phyloP scores from a whole-genome alignment of 106 monocot genomes.

The Agapanthus africanus region DNA sequence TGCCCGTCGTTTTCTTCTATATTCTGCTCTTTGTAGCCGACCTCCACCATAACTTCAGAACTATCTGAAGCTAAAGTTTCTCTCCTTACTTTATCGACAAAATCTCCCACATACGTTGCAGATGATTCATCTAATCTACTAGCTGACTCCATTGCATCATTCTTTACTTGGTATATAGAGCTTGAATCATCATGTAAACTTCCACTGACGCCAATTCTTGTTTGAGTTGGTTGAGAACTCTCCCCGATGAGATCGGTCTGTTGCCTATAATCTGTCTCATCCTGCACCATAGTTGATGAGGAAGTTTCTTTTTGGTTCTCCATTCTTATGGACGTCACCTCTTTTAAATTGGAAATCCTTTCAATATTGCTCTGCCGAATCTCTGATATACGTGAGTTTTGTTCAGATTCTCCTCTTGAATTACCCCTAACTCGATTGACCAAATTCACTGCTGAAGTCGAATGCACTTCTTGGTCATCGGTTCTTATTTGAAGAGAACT shows the following conservation, averaged over 20 bases:
- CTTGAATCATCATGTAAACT: not conserved
- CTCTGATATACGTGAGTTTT: not conserved
- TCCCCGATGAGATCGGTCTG: not conserved
- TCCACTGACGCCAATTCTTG: too few relatives aligned
- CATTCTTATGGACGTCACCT: constrained; percentile 6
- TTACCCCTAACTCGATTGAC: too few relatives aligned
- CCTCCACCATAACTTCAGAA: not conserved
- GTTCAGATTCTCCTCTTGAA: too few relatives aligned
- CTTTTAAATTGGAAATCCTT: constrained; percentile 12
- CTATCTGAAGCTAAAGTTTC: constrained; percentile 9
- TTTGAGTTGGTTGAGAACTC: too few relatives aligned
- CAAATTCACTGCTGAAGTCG: too few relatives aligned
- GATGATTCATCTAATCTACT: constrained; percentile 19
- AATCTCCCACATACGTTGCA: constrained; percentile 18
- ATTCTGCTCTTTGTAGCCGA: too few relatives aligned
- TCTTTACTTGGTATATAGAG: not conserved
- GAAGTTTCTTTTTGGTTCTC: constrained; percentile 11
- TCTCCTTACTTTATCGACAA: constrained; percentile 22
- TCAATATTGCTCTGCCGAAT: not conserved
- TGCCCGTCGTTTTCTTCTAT: constrained; percentile 20
- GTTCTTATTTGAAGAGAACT: not conserved
- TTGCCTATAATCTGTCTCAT: constrained; percentile 1
- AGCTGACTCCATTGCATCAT: constrained; percentile 13
- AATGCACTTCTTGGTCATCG: constrained; percentile 1
- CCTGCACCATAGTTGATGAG: not conserved